A percentile compares a stretch with the other conserved stretches of the same genome.
Conservation (phyloP, 176 grass and related monocot genomes). For the Musa troglodytarum region DNA sequence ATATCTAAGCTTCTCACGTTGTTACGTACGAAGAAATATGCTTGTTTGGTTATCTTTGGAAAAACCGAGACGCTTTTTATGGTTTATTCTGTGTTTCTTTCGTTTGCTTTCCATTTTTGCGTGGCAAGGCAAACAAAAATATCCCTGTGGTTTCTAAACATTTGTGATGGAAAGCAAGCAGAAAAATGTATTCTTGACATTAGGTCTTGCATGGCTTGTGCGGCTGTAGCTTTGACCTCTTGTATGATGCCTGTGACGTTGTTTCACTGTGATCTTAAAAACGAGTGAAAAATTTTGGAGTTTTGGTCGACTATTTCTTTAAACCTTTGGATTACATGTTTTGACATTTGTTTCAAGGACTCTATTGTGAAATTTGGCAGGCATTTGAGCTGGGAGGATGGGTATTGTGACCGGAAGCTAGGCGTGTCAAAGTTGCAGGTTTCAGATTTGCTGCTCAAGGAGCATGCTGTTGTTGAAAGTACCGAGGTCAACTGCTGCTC, state of each 20-base stretch:
- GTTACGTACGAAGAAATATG: no score
- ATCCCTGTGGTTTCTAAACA: no score
- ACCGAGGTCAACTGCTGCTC: not conserved
- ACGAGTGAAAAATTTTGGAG: slow-evolving; percentile 1
- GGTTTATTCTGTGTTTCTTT: not conserved
- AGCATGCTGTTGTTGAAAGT: slow-evolving; percentile 2
- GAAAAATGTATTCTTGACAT: not conserved
- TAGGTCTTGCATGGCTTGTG: not conserved
- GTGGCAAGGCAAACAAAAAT: not conserved
- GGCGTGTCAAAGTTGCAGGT: not conserved
- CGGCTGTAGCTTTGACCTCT: not conserved
- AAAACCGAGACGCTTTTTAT: not conserved
- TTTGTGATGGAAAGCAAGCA: not conserved
- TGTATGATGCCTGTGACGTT: not conserved
- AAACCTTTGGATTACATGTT: slow-evolving; percentile 1
- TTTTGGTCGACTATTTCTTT: slow-evolving; percentile 6
- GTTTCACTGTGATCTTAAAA: not conserved
- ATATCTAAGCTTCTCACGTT: no score
- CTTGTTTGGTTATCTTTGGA: not conserved
- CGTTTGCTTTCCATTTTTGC: not conserved
- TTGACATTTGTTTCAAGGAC: not conserved
- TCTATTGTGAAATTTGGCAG: slow-evolving; percentile 17
- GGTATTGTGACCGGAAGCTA: slow-evolving; percentile 30
- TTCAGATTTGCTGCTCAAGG: slow-evolving; percentile 20
- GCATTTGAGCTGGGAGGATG: slow-evolving; percentile 49